Percentiles rank a stretch among this genome's conserved stretches.
Conservation (phyloP, 495 filamentous ascomycete genomes). For the Jackrogersella minutella region DNA sequence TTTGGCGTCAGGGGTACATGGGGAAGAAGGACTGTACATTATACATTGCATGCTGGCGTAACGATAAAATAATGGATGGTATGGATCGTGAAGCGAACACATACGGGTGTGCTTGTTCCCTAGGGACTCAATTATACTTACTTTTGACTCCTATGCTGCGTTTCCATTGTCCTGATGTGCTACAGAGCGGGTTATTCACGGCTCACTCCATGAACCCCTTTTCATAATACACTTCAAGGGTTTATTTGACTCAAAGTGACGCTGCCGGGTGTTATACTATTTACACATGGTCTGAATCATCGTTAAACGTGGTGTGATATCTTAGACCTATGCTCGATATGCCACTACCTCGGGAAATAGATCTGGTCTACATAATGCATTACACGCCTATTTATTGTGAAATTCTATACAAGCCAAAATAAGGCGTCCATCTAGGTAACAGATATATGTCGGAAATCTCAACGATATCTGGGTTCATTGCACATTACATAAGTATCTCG, state of each 20-base stretch:
- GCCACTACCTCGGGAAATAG: too few species aligned
- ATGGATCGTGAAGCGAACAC: slow-evolving; percentile 2
- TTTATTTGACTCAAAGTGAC: too few species aligned
- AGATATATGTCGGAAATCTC: too few species aligned
- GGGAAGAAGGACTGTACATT: slow-evolving; percentile 22
- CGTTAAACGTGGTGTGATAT: too few species aligned
- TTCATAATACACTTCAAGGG: neutral
- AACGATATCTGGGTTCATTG: too few species aligned
- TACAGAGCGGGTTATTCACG: neutral
- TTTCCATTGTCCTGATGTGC: neutral
- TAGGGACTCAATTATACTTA: neutral
- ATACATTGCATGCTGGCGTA: slow-evolving; percentile 21
- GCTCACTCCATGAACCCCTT: neutral
- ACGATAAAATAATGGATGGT: slow-evolving; percentile 10
- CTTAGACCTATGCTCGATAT: too few species aligned
- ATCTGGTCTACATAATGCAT: too few species aligned
- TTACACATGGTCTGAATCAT: neutral
- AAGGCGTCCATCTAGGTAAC: too few species aligned
- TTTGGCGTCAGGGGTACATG: slow-evolving; percentile 14
- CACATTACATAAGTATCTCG: neutral
- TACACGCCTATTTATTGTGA: too few species aligned
- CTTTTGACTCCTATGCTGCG: neutral
- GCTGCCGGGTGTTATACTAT: neutral
- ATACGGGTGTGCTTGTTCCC: slow-evolving; percentile 1
- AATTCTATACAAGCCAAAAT: too few species aligned